Evolutionary conservation across 164 flowering plant genomes (phyloP).

Genomic region (Tetrastigma voinierianum): DNA sequence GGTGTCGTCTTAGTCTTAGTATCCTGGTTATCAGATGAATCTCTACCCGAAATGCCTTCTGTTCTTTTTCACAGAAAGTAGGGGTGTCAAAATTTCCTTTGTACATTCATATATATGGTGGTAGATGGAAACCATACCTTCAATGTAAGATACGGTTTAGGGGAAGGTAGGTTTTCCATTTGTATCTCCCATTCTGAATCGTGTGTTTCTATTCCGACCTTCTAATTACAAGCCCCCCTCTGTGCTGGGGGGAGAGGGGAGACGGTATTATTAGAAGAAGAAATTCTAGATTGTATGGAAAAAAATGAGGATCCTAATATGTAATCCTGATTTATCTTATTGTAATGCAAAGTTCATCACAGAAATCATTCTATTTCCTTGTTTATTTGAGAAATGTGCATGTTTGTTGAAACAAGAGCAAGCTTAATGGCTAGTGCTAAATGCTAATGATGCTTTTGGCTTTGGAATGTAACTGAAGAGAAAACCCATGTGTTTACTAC

Average conservation of each 20-base stretch:
- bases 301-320: not conserved
- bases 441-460: not conserved
- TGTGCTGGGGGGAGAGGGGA: not conserved
- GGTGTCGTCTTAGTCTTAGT: slow-evolving; percentile 1
- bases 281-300: not conserved
- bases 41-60: not conserved
- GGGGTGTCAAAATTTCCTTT: slow-evolving; percentile 19
- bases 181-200: not conserved
- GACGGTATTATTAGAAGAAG: not conserved
- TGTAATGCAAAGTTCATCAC: not conserved
- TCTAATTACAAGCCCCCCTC: not conserved
- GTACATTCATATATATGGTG: slow-evolving; percentile 19
- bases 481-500: no score
- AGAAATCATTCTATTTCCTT: not conserved
- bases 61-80: not conserved
- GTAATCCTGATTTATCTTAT: not conserved
- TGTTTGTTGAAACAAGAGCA: not conserved
- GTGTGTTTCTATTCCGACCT: not conserved
- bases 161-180: slow-evolving; percentile 9
- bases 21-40: not conserved
- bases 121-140: slow-evolving; percentile 20
- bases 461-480: no score
- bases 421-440: no score
- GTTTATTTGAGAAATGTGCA: not conserved
- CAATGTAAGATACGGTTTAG: slow-evolving; percentile 21